Base-by-base conservation (phyloP, 1,139 yeast species). In the Scheffersomyces lignicola region DNA sequence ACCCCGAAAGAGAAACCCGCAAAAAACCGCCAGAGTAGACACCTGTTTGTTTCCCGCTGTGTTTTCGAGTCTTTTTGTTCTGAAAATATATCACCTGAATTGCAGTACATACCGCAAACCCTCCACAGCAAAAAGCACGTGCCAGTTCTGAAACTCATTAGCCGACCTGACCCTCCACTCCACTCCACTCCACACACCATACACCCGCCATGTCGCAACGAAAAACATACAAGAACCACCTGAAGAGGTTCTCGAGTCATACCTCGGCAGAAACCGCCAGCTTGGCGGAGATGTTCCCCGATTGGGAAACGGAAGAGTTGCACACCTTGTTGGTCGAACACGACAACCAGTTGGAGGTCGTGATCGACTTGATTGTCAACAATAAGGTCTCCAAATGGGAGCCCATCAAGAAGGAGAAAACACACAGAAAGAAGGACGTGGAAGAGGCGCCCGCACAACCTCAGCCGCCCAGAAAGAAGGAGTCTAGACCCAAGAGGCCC, bases 301-400 rank as follows among this genome's bases (percentile, higher is more conserved):
- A 87, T 56, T 92, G 98, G 98, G 78, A 87, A 39, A 71, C 76
- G 36, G 96, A 86, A 30, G 98, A 92, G 58, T 78, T 92, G 58
- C 65, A 74, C 35, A 78, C 83, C 36, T 80, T 88, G 41, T 78
- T 90, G 48, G 70, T 72, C 40, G 97, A 92, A 61, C 77, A 84
- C 49, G 57, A 64, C 42, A 74, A 82, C 47, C 89, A 85, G 54
- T 70, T 88, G 47, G 95, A 85, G 54, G 73, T 77, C 34, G 88
- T 92, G 46, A 83, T 87, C 48, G 90, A 84, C 55, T 82, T 89
- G 61, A 90, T 92, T 61, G 83, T 94, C 42, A 86, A 88, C 46
- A 96, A 94, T 47, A 75, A 76, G 54, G 78, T 76, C 24, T 66
- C 77, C 43, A 74, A 71, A 52, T 76, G 82, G 82, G 81, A 76